Evolutionary conservation across 441 rosid genomes (phyloP).

Genomic region (Eugenia klotzschiana): DNA sequence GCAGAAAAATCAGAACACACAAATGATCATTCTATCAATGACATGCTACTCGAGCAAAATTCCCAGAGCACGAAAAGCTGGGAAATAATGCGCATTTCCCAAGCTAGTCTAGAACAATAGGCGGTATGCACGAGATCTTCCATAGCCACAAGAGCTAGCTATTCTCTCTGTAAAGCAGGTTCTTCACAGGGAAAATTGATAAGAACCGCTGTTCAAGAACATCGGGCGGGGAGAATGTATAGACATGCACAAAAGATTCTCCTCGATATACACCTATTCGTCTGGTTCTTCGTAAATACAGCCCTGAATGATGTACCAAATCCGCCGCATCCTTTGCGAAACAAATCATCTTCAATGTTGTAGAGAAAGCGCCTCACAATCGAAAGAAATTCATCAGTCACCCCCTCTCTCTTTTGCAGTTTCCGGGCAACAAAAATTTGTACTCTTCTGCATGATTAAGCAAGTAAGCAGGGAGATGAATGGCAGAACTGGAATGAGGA

Average conservation of each 20-base stretch:
- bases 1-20: not conserved
- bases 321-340: not conserved
- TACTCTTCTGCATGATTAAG: constrained; percentile 5
- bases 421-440: constrained; percentile 7
- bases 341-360: not conserved
- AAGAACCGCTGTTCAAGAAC: not conserved
- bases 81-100: not conserved
- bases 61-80: not conserved
- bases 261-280: not conserved
- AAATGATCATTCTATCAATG: not conserved
- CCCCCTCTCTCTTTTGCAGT: constrained; percentile 7
- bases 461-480: constrained; percentile 8
- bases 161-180: not conserved
- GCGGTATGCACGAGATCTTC: not conserved
- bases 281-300: not conserved
- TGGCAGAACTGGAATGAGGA: constrained; percentile 4
- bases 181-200: not conserved
- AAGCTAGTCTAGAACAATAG: not conserved
- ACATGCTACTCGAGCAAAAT: not conserved
- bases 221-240: not conserved
- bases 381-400: not conserved
- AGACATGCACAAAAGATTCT: not conserved
- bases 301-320: not conserved
- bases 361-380: not conserved
- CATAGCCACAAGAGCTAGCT: not conserved